Conservation (phyloP, 2,329 filamentous ascomycete genomes). For the Pezicula neosporulosa region DNA sequence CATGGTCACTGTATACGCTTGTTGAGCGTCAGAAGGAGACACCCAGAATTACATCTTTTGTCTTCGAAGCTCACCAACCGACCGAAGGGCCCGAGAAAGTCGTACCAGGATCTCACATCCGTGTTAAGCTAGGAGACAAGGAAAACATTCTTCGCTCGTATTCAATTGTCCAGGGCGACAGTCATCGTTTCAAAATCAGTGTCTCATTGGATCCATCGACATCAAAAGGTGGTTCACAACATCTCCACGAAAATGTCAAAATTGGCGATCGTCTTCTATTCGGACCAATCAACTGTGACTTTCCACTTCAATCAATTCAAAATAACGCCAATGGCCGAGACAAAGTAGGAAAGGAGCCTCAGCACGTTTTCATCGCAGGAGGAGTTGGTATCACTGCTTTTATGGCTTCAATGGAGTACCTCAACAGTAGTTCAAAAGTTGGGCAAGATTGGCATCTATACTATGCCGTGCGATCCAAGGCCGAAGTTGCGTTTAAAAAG, state of each 20-base stretch:
- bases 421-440: constrained; percentile 28
- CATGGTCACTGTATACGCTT: constrained; percentile 33
- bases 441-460: constrained; percentile 49
- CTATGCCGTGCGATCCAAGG: constrained; percentile 48
- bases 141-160: constrained; percentile 51
- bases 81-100: constrained; percentile 21
- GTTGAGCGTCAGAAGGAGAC: constrained; percentile 48
- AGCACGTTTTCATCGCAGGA: constrained; percentile 58
- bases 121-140: constrained; percentile 48
- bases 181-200: constrained; percentile 45
- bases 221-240: constrained; percentile 56
- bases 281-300: constrained; percentile 44
- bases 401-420: constrained; percentile 41
- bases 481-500: constrained; percentile 49
- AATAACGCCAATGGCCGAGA: too few relatives aligned
- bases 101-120: constrained; percentile 47
- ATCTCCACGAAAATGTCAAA: constrained; percentile 45
- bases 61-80: constrained; percentile 42
- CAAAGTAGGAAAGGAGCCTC: constrained; percentile 39
- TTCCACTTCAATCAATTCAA: constrained; percentile 29
- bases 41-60: constrained; percentile 43
- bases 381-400: constrained; percentile 66
- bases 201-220: constrained; percentile 46
- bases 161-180: constrained; percentile 40
- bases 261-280: constrained; percentile 47